Base-by-base conservation (phyloP, 257 asterid genomes). In the Lycium ferocissimum region DNA sequence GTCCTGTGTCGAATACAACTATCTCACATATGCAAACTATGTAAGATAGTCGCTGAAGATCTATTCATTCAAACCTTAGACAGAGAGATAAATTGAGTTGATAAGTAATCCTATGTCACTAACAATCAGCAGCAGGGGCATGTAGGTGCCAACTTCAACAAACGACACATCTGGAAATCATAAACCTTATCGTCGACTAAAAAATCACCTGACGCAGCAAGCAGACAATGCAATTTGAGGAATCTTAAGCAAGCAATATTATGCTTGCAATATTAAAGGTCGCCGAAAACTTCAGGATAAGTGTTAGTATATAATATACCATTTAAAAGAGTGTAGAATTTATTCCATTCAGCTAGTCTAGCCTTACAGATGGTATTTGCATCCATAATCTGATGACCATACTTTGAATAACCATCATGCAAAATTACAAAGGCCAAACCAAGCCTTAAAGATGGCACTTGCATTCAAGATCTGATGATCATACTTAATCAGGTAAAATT, bases 391-490 rank as follows among this genome's bases (percentile, higher is more conserved):
- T 47, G 63, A 83, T 51, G 86, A 85, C 78, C 59, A 76, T 88
- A 66, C 20, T 10, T 22, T 51, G 63, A 26, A 81, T 61, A 66
- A 43, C 71, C 51, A 79, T 79, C 54, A 83, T 20, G 7, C 18
- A 83, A 72, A 83, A 49, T 83, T 67, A 67, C 13, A 79, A 53
- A 51, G 47, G 82, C 47, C 45, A 51, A 17, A 71, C 54, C 79
- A 71, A 71, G 35, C 79, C 57, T 71, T 43, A n/a, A 57, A 72
- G 51, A 72, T 18, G 57, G 80, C 57, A 43, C 80, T 43, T 72
- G 80, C 80, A 85, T 70, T 78, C 79, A 84, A 91, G 84, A 89
- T 75, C 70, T 51, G 56, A 83, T 59, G 87, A 87, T 82, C 57
- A 87, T 86, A 63, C 33, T 6, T 20, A 56, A 61, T 40, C 17